Evolutionary conservation across 1,284 basidiomycete genomes (phyloP).

Genomic region (Cutaneotrichosporon mucoides): DNA sequence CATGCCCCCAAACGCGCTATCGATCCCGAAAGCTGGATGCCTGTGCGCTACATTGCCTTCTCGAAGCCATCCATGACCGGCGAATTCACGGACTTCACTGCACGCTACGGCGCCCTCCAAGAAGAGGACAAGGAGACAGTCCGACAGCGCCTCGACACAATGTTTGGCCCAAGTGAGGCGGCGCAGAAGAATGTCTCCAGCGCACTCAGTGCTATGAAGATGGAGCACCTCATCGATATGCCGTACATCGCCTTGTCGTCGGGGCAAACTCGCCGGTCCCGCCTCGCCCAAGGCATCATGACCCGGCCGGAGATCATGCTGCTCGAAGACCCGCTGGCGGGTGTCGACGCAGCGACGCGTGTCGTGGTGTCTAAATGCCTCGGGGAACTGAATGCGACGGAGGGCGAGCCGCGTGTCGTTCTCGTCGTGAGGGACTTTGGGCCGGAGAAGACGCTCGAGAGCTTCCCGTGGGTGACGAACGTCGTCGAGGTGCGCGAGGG

Average conservation of each 20-base stretch:
- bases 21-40: slow-evolving; percentile 26
- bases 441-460: slow-evolving; percentile 61
- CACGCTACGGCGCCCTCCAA: slow-evolving; percentile 77
- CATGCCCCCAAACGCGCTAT: slow-evolving; percentile 9
- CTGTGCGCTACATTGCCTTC: slow-evolving; percentile 68
- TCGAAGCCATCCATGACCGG: slow-evolving; percentile 61
- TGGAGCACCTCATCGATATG: slow-evolving; percentile 65
- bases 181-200: slow-evolving; percentile 55
- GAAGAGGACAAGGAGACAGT: slow-evolving; percentile 67
- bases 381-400: slow-evolving; percentile 38
- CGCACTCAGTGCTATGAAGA: slow-evolving; percentile 52
- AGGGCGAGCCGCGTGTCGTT: slow-evolving; percentile 56
- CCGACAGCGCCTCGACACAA: background rate
- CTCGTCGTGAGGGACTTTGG: slow-evolving; percentile 65
- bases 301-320: slow-evolving; percentile 66
- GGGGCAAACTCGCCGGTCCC: slow-evolving; percentile 82
- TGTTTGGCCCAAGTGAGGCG: slow-evolving; percentile 22
- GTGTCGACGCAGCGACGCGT: slow-evolving; percentile 43
- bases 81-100: slow-evolving; percentile 84
- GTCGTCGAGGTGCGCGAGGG: slow-evolving; percentile 51
- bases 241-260: slow-evolving; percentile 81
- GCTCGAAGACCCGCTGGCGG: slow-evolving; percentile 70
- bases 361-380: slow-evolving; percentile 36
- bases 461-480: slow-evolving; percentile 72
- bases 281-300: slow-evolving; percentile 75